Base-by-base conservation (phyloP, 805 yeast genomes). In the Yarrowia porcina region DNA sequence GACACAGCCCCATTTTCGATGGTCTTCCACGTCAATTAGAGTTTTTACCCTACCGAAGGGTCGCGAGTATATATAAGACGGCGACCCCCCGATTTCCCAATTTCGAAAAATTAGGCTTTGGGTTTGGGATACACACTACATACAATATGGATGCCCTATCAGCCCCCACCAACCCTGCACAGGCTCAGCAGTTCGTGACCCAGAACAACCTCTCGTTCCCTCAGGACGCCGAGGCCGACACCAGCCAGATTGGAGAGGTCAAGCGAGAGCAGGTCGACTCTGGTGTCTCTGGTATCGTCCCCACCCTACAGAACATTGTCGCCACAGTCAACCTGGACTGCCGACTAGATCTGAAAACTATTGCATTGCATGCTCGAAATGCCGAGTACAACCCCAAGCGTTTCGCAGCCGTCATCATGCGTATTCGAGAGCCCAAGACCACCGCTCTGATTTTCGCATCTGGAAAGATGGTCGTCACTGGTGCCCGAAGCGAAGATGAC, bases 381-480 rank as follows among this genome's bases (percentile, higher is more conserved):
- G 99, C 99, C 35, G 99, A 94, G 75, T 94, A 94, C 77, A 94
- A 94, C 71, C 99, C 99, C 59, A 90, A 75, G 74, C 96, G 99
- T 80, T 94, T 94, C 79, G 99, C 99, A 13, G 99, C 99, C 64
- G 99, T 94, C 56, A 94, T 94, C 69, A 94, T 94, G 99, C 89
- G 99, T 82, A 94, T 94, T 69, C 85, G 99, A 76, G 99, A 94
- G 75, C 99, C 99, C 17, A 94, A 94, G 75, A 94, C 99, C 0
- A 94, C 99, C 1, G 98, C 99, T 0, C 81, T 94, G 69, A 94
- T 94, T 68, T 94, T 94, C 75, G 99, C 99, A 1, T 91, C 97
- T 1, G 99, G 99, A 71, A 94, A 94, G 76, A 94, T 94, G 99
- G 99, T 94, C 69, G 99, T 94, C 15, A 94, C 98, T 30, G 99